Percentiles rank a stretch among this genome's conserved stretches.
These are phyloP conservation scores for Acanthamoeba healyi DNA, from an alignment of 208 protist genomes.

Conservation along the genomic window DNA sequence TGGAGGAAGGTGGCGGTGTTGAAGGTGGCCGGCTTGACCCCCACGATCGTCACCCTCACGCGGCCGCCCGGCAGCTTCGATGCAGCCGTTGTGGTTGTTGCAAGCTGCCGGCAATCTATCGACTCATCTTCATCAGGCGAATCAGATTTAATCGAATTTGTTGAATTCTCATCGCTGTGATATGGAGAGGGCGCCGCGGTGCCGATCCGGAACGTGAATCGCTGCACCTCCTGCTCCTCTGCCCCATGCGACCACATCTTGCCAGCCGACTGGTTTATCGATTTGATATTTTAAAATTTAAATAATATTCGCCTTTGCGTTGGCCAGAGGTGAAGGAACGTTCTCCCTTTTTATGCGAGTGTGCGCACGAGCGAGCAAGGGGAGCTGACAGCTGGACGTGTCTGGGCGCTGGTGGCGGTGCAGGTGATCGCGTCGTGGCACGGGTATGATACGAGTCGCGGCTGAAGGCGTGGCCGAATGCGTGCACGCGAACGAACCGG, in stretches of 20 bases:
- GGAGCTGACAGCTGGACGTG: too few species aligned
- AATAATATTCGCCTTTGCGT: neutral
- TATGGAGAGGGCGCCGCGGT: too few species aligned
- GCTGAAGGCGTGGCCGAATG: too few species aligned
- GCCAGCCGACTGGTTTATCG: neutral
- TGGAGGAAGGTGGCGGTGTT: constrained; percentile 47
- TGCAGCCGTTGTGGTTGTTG: too few species aligned
- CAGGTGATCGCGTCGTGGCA: too few species aligned
- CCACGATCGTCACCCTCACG: neutral
- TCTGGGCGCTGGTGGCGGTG: too few species aligned
- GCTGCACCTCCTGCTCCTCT: neutral
- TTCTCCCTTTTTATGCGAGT: too few species aligned
- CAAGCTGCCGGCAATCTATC: neutral
- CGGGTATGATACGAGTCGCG: too few species aligned
- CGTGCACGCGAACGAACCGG: too few species aligned
- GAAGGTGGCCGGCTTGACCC: constrained; percentile 18
- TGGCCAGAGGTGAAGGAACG: neutral
- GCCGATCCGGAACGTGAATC: neutral
- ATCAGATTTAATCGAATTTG: neutral
- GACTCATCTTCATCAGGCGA: neutral
- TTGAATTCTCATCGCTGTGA: too few species aligned
- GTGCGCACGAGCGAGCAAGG: too few species aligned
- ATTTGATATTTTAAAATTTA: neutral
- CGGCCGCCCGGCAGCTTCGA: too few species aligned
- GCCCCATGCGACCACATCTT: neutral